phyloP scores from a whole-genome alignment of 2,329 filamentous ascomycete species.

The Hymenoscyphus occultus region DNA sequence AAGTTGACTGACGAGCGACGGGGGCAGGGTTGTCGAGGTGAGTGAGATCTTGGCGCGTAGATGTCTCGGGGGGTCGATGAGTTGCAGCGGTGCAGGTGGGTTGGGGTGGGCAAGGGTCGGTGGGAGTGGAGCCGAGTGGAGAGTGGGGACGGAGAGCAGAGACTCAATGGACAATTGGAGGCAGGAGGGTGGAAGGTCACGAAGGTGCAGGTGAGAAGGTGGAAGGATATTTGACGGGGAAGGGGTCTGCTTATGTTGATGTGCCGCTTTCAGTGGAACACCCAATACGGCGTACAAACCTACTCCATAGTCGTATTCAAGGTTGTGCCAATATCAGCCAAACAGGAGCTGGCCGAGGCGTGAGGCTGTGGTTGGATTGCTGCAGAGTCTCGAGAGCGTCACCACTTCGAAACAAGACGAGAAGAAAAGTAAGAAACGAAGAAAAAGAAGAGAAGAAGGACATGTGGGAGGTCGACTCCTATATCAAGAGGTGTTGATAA shows the following conservation, averaged over 20 bases:
- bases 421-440: background rate
- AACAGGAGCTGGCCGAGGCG: background rate
- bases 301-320: background rate
- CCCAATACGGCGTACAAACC: background rate
- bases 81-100: background rate
- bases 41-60: background rate
- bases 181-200: background rate
- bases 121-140: background rate
- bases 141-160: too few relatives aligned
- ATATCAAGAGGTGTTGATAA: too few relatives aligned
- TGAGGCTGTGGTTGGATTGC: background rate
- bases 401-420: background rate
- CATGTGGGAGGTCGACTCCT: background rate
- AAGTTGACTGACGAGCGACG: background rate
- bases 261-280: background rate
- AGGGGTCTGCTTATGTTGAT: background rate
- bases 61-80: background rate
- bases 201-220: background rate
- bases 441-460: background rate
- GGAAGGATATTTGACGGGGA: constrained; percentile 5
- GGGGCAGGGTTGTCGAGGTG: background rate
- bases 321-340: background rate
- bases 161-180: background rate
- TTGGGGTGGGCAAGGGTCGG: background rate
- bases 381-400: background rate